Evolutionary conservation across 2,329 filamentous ascomycete species (phyloP).

Genomic region (Juglanconis oblonga): DNA sequence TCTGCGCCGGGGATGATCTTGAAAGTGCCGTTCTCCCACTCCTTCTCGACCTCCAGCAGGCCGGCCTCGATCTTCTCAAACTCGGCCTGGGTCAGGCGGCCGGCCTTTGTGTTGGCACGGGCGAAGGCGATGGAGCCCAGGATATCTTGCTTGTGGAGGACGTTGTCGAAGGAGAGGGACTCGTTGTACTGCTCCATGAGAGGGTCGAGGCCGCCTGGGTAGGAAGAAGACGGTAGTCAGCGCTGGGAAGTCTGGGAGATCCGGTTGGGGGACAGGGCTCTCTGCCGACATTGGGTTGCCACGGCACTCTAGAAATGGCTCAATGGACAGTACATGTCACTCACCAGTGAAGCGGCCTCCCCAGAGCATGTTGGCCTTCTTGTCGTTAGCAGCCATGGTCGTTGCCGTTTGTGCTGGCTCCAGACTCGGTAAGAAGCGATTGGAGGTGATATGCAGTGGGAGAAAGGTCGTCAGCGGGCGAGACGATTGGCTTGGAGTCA

Average conservation of each 20-base stretch:
- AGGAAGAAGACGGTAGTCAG: neutral
- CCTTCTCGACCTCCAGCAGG: conserved; percentile 53
- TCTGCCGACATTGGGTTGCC: neutral
- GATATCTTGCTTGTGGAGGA: conserved; percentile 78
- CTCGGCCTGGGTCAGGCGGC: conserved; percentile 70
- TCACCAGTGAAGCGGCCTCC: conserved; percentile 11
- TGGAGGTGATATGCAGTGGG: neutral
- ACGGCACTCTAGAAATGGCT: neutral
- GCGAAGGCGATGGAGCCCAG: conserved; percentile 78
- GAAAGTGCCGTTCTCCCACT: conserved; percentile 53
- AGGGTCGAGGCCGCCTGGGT: conserved; percentile 71
- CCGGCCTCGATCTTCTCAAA: conserved; percentile 73
- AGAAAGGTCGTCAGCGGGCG: neutral
- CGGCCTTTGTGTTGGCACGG: conserved; percentile 71
- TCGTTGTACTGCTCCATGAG: conserved; percentile 86
- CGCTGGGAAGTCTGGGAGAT: too few relatives aligned
- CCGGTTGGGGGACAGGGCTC: neutral
- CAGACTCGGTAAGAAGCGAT: neutral
- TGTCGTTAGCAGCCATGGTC: conserved; percentile 5
- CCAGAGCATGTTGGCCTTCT: conserved; percentile 14
- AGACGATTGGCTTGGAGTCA: neutral
- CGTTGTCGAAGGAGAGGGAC: conserved; percentile 74
- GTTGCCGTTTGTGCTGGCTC: neutral
- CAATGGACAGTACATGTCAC: neutral
- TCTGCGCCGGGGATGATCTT: conserved; percentile 50